phyloP scores from a whole-genome alignment of 106 monocot species.

The Platanthera guangdongensis region DNA sequence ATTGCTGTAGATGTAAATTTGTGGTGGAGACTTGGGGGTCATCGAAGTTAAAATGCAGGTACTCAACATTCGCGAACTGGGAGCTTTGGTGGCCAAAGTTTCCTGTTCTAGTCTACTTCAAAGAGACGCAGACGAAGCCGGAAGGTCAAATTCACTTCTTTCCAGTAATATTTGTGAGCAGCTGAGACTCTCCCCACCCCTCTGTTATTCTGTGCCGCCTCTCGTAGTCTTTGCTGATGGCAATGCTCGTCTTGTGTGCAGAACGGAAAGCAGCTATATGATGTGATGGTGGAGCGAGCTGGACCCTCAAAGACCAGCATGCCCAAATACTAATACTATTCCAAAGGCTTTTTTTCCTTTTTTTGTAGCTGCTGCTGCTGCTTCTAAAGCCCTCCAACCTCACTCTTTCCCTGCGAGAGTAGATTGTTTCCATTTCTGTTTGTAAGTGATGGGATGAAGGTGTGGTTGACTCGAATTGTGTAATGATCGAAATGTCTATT shows the following conservation, averaged over 20 bases:
- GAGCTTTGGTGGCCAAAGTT: conserved; percentile 98
- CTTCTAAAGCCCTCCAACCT: too few species aligned
- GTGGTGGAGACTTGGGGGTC: not conserved
- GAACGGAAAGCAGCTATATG: conserved; percentile 76
- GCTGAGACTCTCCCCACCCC: not conserved
- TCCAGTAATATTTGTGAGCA: conserved; percentile 88
- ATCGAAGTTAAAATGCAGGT: conserved; percentile 25
- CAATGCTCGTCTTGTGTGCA: conserved; percentile 8
- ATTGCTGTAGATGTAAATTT: not conserved
- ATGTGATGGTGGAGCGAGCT: conserved; percentile 70
- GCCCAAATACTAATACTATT: conserved; percentile 20
- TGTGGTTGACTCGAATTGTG: too few species aligned
- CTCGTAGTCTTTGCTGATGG: not conserved
- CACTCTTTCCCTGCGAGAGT: too few species aligned
- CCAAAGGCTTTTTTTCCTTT: too few species aligned
- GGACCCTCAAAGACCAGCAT: conserved; percentile 53
- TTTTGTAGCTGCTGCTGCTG: too few species aligned
- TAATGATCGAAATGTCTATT: too few species aligned
- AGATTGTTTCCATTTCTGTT: too few species aligned
- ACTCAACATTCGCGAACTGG: conserved; percentile 95
- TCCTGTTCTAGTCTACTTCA: conserved; percentile 92
- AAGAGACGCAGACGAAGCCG: conserved; percentile 91
- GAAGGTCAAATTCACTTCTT: conserved; percentile 98
- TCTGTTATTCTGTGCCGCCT: not conserved
- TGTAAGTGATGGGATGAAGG: too few species aligned